A percentile compares a stretch with the other conserved stretches of the same genome.
Conservation (phyloP, 1,139 yeast genomes). For the Pichia sp. region DNA sequence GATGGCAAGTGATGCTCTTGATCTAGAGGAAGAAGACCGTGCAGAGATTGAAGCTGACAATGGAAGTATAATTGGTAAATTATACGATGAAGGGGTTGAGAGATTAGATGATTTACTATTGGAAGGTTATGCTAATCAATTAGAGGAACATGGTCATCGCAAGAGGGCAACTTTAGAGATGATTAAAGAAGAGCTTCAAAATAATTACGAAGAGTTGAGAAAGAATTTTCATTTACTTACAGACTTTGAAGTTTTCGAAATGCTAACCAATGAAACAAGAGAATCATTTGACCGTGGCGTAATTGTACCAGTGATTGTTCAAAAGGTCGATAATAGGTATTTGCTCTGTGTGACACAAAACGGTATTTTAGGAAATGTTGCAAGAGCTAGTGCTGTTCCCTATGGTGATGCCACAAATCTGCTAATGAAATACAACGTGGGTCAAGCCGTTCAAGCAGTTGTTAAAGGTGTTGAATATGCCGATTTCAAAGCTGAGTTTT, state of each 20-base stretch:
- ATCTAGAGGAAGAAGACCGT: slow-evolving; percentile 90
- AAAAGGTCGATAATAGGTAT: slow-evolving; percentile 49
- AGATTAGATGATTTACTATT: slow-evolving; percentile 83
- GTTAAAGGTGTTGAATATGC: slow-evolving; percentile 67
- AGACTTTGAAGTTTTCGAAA: slow-evolving; percentile 72
- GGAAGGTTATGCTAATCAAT: slow-evolving; percentile 91
- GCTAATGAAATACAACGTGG: slow-evolving; percentile 46
- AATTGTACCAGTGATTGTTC: slow-evolving; percentile 74
- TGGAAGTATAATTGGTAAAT: slow-evolving; percentile 81
- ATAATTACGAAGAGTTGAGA: slow-evolving; percentile 83
- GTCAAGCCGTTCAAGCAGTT: slow-evolving; percentile 85
- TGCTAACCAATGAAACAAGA: slow-evolving; percentile 83
- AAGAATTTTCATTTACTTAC: slow-evolving; percentile 64
- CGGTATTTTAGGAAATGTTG: slow-evolving; percentile 67
- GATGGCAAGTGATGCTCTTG: slow-evolving; percentile 97
- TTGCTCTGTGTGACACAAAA: slow-evolving; percentile 67
- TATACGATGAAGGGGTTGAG: slow-evolving; percentile 78
- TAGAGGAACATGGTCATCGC: slow-evolving; percentile 74
- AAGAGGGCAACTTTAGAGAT: slow-evolving; percentile 81
- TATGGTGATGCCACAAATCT: slow-evolving; percentile 39
- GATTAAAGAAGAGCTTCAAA: slow-evolving; percentile 83
- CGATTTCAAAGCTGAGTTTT: slow-evolving; percentile 67
- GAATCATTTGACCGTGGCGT: slow-evolving; percentile 64
- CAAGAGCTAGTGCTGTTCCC: slow-evolving; percentile 55
- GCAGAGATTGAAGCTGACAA: slow-evolving; percentile 59